Evolutionary conservation across 2,329 filamentous ascomycete species (phyloP), one percentile per base, ranked within the genome.

Genomic region (Cytospora chrysosperma): DNA sequence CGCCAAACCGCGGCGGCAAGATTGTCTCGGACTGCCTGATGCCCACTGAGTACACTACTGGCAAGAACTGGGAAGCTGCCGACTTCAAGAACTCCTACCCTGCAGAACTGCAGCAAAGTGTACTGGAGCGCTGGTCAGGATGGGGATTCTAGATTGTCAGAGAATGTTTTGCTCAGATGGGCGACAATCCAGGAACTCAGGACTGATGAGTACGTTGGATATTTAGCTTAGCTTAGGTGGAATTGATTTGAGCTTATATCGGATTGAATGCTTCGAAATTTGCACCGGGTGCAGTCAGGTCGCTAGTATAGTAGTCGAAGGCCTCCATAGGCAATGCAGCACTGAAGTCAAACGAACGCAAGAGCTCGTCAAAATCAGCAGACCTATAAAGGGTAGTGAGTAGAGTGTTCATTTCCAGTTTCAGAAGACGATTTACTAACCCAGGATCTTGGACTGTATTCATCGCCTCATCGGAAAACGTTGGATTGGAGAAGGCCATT

Each of bases 11-110:
- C 49, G 80, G 78, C 0, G 79, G 79, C 0, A 83, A 83, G 69
- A 73, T 81, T 3, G 77, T 82, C 28, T 78, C 74, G 1, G 77
- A 82, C 70, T 76, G 74, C 9, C 62, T 82, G 53, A 67, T 82
- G 61, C 75, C 77, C 0, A 65, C 64, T 2, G 80, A 81, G 62
- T 82, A 81, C 67, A 77, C 70, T 0, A 71, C 69, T 0, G 77
- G 74, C 0, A 69, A 67, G 30, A 68, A 71, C 52, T 76, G 74
- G 71, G 68, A 71, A 51, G 67, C 64, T 4, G 73, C 71, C 1
- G 70, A 72, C 37, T 77, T 78, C 54, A 68, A 74, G 61, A 62
- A 70, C 12, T 73, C 71, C 0, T 77, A 76, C 62, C 78, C 79
- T 0, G 66, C 72, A n/a, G 74, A 76, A 0, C 13, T 82, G 0